Evolutionary conservation across 2,329 filamentous ascomycete genomes (phyloP), one percentile per base, ranked within the genome.

Genomic region (Colletotrichum truncatum): DNA sequence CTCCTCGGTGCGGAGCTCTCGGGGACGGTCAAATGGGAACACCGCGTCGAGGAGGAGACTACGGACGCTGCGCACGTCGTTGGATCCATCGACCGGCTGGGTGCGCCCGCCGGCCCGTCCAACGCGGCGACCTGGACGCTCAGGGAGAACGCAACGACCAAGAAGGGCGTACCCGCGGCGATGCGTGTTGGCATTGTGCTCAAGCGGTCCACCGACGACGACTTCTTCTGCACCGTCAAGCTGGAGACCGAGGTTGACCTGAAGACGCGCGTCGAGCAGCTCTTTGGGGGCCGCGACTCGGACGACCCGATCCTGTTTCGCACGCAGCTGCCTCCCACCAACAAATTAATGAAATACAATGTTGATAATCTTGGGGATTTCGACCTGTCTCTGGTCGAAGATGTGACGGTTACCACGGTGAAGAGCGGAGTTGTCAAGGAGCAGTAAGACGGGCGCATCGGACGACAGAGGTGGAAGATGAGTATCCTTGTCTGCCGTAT

Each of bases 221-320:
- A 68, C 1, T 77, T 77, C 32, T 53, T 71, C 34, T 74, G 73
- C 49, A 68, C 51, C n/a, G 66, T 76, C 43, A 71, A 68, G 16
- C 69, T 77, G 57, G 53, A 70, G 41, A 73, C 69, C 5, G 68
- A 68, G 28, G 73, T 70, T 1, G 75, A 77, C 12, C 73, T 72
- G 46, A 72, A 69, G 41, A 71, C 72, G 0, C 70, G 72, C n/a
- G 48, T 74, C 16, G 70, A 71, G 14, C 60, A 28, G 2, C 39
- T 77, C 12, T 73, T 75, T 64, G 74, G 73, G 10, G 26, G 49
- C 3, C 49, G 43, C 16, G 45, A 51, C 3, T 25, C 21, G 25
- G 67, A 70, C 46, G 68, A 70, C 34, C 68, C 67, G 2, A 57
- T 70, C 26, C 63, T 70, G n/a, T 70, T 70, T 34, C 54, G 67